Base-by-base conservation (phyloP, 257 asterid species). In the Solanum etuberosum region DNA sequence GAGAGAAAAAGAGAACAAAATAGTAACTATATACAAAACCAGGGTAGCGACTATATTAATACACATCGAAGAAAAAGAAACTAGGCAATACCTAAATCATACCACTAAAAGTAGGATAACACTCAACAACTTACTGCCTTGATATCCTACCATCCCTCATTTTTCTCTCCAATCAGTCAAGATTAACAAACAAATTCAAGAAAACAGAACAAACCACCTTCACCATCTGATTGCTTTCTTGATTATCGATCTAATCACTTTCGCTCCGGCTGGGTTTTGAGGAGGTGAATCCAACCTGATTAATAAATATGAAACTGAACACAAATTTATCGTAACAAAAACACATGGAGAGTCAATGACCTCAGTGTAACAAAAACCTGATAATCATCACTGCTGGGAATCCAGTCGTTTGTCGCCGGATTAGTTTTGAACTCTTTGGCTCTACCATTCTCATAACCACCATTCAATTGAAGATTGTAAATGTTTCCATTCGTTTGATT, bases 401-500 rank as follows among this genome's bases (percentile, higher is more conserved):
- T 89, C 94, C 94, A 90, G 21, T 92, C 94, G 23, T 92, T 90
- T 23, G 90, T 92, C 5, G 93, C 93, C 1, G 94, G 93, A 43
- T 92, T 92, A 48, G 90, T 88, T 43, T 90, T 92, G 89, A 84
- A 88, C 34, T 40, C 70, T 61, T 14, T 48, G 12, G 80, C 86
- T 80, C 48, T 80, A 32, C 57, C 14, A 59, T 63, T 88, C 40
- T n/a, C 88, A 54, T 63, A 31, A 67, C 40, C 31, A 25, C 89
- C 89, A 9, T 16, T 80, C 29, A 87, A 46, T 38, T 65, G 87
- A 80, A 89, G 85, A 87, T 73, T 88, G 73, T 87, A 87, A 32
- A n/a, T 88, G 7, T 85, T 71, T 29, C 59, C 89, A 34, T 21
- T 21, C 70, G 42, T 21, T 46, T 87, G 88, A 72, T 71, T 61